Percentiles rank a stretch among this genome's conserved stretches.
Conservation (phyloP, 2,329 filamentous ascomycete genomes). For the Cordyceps fumosorosea region DNA sequence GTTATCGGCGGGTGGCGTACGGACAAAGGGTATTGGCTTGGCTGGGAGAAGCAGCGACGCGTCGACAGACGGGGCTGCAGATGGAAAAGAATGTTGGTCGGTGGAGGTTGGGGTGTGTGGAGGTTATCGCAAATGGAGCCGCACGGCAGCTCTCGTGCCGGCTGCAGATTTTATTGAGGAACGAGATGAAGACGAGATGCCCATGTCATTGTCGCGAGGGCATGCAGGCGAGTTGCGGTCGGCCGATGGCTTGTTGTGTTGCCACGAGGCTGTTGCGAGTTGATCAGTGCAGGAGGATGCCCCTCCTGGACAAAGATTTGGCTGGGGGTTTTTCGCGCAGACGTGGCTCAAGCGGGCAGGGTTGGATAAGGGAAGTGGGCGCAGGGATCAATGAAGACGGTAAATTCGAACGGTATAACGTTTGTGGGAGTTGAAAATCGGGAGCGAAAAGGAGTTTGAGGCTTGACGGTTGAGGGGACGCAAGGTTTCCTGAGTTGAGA, state of each 20-base stretch:
- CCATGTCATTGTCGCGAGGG: slow-evolving; percentile 12
- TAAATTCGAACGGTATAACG: background rate
- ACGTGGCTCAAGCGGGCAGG: background rate
- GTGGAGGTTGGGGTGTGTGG: background rate
- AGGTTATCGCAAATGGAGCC: background rate
- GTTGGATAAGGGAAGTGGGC: background rate
- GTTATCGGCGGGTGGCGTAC: background rate
- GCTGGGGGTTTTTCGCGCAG: slow-evolving; percentile 8
- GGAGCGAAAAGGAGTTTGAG: background rate
- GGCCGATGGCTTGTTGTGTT: slow-evolving; percentile 2
- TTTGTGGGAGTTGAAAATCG: background rate
- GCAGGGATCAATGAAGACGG: background rate
- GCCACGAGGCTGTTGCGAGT: background rate
- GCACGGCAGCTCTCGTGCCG: slow-evolving; percentile 12
- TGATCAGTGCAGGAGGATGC: slow-evolving; percentile 1
- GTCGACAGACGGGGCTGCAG: slow-evolving; percentile 16
- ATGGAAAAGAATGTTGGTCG: background rate
- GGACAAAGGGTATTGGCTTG: background rate
- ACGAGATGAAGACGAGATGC: slow-evolving; percentile 2
- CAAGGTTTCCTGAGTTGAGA: background rate
- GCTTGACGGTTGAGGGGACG: background rate
- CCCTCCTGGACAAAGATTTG: slow-evolving; percentile 1
- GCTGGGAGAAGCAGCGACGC: slow-evolving; percentile 3
- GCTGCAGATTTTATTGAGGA: slow-evolving; percentile 8
- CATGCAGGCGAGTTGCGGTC: background rate